Conservation (phyloP, 208 protist genomes). For the Leishmania aethiopica region DNA sequence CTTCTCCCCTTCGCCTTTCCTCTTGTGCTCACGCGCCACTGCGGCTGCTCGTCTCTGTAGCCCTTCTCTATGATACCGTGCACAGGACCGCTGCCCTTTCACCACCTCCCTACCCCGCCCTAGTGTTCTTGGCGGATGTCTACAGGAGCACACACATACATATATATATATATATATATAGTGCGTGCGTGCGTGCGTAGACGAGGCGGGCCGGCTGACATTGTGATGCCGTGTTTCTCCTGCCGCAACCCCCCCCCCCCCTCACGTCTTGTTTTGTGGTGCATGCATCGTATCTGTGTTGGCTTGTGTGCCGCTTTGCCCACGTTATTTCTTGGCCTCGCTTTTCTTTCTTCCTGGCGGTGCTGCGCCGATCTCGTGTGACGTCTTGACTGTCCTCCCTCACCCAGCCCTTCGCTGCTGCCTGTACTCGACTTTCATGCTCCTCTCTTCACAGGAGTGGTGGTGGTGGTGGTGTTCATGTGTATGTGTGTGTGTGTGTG, state of each 20-base stretch:
- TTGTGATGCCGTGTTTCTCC: not conserved
- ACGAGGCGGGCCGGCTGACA: not conserved
- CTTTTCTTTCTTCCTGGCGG: not conserved
- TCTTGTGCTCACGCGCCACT: not conserved
- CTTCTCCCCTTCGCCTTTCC: not conserved
- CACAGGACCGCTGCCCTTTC: not conserved
- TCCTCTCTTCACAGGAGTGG: too few relatives aligned
- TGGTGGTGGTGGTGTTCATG: not conserved
- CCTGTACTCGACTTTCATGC: too few relatives aligned
- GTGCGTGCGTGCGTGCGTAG: too few relatives aligned
- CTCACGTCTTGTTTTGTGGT: too few relatives aligned
- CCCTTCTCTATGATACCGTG: not conserved
- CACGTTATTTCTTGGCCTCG: not conserved
- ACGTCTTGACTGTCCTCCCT: too few relatives aligned
- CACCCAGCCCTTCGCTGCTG: too few relatives aligned
- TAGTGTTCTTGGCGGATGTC: not conserved
- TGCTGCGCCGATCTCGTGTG: not conserved
- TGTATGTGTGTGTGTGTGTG: not conserved
- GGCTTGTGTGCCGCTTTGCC: not conserved
- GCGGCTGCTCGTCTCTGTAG: not conserved
- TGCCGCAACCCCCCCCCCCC: not conserved
- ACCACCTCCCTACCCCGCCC: not conserved
- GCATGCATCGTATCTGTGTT: not conserved
- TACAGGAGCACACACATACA: not conserved
- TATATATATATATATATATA: not conserved